A percentile compares a stretch with the other conserved stretches of the same genome.
These are phyloP conservation scores for Phanerochaete carnosa DNA, from an alignment of 768 basidiomycete genomes.

Conservation along the genomic window DNA sequence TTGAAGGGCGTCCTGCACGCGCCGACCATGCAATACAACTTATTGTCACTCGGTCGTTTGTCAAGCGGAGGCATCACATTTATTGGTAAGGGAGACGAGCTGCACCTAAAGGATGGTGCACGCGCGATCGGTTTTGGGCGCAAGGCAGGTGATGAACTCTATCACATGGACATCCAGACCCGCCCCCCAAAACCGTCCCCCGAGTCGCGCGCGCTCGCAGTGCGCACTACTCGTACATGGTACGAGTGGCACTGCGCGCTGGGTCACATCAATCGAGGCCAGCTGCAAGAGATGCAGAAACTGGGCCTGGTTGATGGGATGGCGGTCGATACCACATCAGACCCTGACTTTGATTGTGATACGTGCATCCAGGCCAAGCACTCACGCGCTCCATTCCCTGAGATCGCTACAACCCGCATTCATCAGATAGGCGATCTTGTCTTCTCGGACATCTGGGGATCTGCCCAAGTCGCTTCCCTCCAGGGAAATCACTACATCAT, in stretches of 20 bases:
- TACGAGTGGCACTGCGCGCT: slow-evolving; percentile 8
- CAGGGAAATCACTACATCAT: slow-evolving; percentile 20
- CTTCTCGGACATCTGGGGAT: slow-evolving; percentile 45
- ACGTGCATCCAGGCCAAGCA: slow-evolving; percentile 43
- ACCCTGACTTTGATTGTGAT: slow-evolving; percentile 29
- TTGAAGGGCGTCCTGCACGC: slow-evolving; percentile 12
- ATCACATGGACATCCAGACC: not conserved
- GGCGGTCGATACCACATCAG: slow-evolving; percentile 2
- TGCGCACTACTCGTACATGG: not conserved
- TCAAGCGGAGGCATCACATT: not conserved
- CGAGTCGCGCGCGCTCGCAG: not conserved
- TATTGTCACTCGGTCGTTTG: slow-evolving; percentile 12
- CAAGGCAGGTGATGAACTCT: not conserved
- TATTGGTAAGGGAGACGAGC: not conserved
- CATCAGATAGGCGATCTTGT: slow-evolving; percentile 32
- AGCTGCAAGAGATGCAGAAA: not conserved
- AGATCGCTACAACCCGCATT: slow-evolving; percentile 32
- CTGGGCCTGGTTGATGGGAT: not conserved
- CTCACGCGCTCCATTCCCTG: slow-evolving; percentile 27
- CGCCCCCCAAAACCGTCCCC: not conserved
- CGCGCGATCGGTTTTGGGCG: not conserved
- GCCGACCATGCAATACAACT: slow-evolving; percentile 13
- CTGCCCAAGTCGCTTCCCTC: slow-evolving; percentile 27
- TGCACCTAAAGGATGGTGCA: not conserved
- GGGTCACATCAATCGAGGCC: not conserved